Evolutionary conservation across 257 asterid species (phyloP), one percentile per base, ranked within the genome.

Genomic region (Solanum neorickii): DNA sequence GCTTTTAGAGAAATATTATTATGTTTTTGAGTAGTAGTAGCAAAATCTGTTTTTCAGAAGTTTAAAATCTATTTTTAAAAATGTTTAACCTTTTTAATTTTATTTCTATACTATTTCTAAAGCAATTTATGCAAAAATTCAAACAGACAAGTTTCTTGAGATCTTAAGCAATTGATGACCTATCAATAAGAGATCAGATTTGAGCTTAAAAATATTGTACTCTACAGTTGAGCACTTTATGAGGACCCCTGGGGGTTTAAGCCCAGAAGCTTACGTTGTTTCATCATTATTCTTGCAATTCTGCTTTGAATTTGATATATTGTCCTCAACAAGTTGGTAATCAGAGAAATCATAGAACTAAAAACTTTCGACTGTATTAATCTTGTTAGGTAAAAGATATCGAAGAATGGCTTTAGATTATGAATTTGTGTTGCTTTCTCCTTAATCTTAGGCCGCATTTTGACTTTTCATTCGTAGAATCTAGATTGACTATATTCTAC

Each of bases 251-350:
- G 39, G 14, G 41, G 27, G 16, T 46, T 78, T 27, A 42, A n/a
- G 62, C n/a, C n/a, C 65, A 13, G 13, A 5, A 47, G 68, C 66
- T 80, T 47, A 39, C 12, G 10, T 2, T 2, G 9, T 16, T 16
- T 73, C 85, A 47, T 84, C 86, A 25, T 86, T 75, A 60, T 88
- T 88, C 87, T 25, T 65, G 46, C 39, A 82, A 84, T 87, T 83
- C 73, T 75, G 86, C 83, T 62, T 59, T 88, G 70, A 87, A 89
- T 88, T 85, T 87, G 91, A 85, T 89, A 23, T 83, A 33, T 82
- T 76, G 69, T 62, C 84, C 82, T 88, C 56, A 33, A 42, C 88
- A 80, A 87, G 60, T 42, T 46, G 65, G 65, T 76, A 42, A 77
- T 25, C 39, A 25, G 39, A 42, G 83, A 62, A 42, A 44, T 44